A percentile compares a stretch with the other conserved stretches of the same genome.
These are phyloP conservation scores for Fusarium falciforme DNA, from an alignment of 2,329 filamentous ascomycete species.

Conservation along the genomic window DNA sequence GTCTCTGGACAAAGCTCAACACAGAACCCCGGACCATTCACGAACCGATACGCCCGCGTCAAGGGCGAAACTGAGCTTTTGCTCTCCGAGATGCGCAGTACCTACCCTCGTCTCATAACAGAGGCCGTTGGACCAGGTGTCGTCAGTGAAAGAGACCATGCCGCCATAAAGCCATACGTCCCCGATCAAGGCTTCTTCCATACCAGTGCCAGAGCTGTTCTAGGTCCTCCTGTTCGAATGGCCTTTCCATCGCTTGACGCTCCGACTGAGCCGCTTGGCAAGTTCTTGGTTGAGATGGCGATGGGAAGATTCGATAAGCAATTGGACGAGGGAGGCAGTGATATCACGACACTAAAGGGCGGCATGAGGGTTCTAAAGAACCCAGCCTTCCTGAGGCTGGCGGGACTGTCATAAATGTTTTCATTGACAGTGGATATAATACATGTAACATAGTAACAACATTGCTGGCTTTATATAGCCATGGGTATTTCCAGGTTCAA, in stretches of 20 bases:
- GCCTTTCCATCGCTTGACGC: slow-evolving; percentile 7
- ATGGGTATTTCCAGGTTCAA: background rate
- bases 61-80: slow-evolving; percentile 30
- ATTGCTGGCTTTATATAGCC: background rate
- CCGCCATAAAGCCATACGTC: slow-evolving; percentile 22
- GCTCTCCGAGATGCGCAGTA: slow-evolving; percentile 17
- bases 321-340: background rate
- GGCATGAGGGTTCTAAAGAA: slow-evolving; percentile 32
- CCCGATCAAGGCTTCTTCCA: slow-evolving; percentile 13
- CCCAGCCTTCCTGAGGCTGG: slow-evolving; percentile 10
- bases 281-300: slow-evolving; percentile 24
- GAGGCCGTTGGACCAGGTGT: slow-evolving; percentile 26
- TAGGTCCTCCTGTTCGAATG: slow-evolving; percentile 3
- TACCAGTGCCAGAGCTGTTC: background rate
- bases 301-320: slow-evolving; percentile 28
- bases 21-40: slow-evolving; percentile 15
- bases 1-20: slow-evolving; percentile 24
- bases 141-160: slow-evolving; percentile 27
- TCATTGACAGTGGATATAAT: background rate
- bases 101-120: slow-evolving; percentile 1
- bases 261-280: slow-evolving; percentile 28
- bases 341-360: slow-evolving; percentile 15
- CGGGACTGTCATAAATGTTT: background rate
- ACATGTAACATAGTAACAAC: background rate
- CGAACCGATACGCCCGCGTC: slow-evolving; percentile 19